Percentiles rank a stretch among this genome's conserved stretches.
These are phyloP conservation scores for Candida lessepsii DNA, from an alignment of 805 yeast species.

Conservation along the genomic window DNA sequence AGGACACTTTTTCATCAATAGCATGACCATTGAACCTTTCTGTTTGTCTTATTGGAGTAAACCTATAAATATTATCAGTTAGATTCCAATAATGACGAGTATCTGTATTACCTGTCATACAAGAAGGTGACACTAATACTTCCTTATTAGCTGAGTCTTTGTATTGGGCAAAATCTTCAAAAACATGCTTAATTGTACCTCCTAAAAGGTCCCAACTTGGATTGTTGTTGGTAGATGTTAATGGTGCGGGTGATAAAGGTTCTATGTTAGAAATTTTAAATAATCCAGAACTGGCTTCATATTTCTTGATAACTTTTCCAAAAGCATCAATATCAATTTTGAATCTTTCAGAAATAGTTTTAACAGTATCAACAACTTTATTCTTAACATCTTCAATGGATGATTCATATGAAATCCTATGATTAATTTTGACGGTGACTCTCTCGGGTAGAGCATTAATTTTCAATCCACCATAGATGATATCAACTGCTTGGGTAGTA, in stretches of 20 bases:
- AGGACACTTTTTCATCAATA: slow-evolving; percentile 56
- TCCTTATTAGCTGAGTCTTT: slow-evolving; percentile 18
- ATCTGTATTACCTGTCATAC: slow-evolving; percentile 72
- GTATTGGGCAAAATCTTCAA: slow-evolving; percentile 38
- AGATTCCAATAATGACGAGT: slow-evolving; percentile 64
- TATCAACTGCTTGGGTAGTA: slow-evolving; percentile 40
- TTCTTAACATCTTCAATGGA: slow-evolving; percentile 21
- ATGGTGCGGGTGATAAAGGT: slow-evolving; percentile 44
- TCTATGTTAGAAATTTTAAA: slow-evolving; percentile 16
- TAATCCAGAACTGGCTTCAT: slow-evolving; percentile 15
- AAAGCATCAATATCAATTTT: slow-evolving; percentile 33
- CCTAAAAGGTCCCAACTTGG: slow-evolving; percentile 42
- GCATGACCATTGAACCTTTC: slow-evolving; percentile 51
- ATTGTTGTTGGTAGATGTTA: slow-evolving; percentile 38
- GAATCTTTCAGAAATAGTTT: slow-evolving; percentile 27
- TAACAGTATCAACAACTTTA: slow-evolving; percentile 25
- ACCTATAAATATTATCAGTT: slow-evolving; percentile 60
- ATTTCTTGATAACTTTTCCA: slow-evolving; percentile 24
- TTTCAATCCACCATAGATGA: slow-evolving; percentile 40
- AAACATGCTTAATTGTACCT: slow-evolving; percentile 45
- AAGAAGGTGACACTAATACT: slow-evolving; percentile 51
- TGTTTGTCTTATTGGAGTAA: slow-evolving; percentile 44
- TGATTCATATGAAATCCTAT: slow-evolving; percentile 35
- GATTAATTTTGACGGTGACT: slow-evolving; percentile 32
- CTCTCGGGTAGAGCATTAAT: slow-evolving; percentile 42